phyloP scores from a whole-genome alignment of 2,329 filamentous ascomycete species.

The Drechmeria coniospora region DNA sequence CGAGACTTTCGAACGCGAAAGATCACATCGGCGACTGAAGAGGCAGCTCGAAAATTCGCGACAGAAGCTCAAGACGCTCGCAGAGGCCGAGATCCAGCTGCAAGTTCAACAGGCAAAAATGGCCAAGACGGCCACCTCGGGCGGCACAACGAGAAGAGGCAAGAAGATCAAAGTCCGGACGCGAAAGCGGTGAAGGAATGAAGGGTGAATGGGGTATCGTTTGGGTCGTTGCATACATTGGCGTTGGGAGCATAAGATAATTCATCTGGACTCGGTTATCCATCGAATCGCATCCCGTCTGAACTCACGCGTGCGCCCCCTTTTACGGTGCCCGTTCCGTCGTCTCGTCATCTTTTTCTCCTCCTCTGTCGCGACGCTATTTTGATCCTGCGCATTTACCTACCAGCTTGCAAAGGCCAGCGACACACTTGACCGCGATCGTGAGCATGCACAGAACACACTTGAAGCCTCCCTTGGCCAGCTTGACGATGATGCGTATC shows the following conservation, averaged over 20 bases:
- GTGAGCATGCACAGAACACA: conserved; percentile 42
- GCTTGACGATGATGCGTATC: conserved; percentile 31
- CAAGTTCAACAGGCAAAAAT: conserved; percentile 46
- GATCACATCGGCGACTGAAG: conserved; percentile 28
- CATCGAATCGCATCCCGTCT: too few species aligned
- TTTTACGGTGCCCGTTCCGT: not conserved
- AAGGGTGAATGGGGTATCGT: not conserved
- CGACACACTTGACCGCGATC: conserved; percentile 36
- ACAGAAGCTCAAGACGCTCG: conserved; percentile 38
- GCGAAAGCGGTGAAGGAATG: conserved; percentile 36
- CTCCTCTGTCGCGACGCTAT: too few species aligned
- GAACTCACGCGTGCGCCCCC: too few species aligned
- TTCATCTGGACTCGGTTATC: conserved; percentile 8
- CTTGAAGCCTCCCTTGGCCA: conserved; percentile 39
- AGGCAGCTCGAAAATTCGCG: conserved; percentile 33
- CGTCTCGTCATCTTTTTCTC: too few species aligned
- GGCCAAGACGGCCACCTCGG: conserved; percentile 48
- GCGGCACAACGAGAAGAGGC: conserved; percentile 42
- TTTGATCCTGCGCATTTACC: conserved; percentile 34
- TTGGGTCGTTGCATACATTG: too few species aligned
- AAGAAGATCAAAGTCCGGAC: conserved; percentile 47
- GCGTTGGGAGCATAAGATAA: too few species aligned
- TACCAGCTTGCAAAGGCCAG: conserved; percentile 32
- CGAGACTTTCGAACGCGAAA: conserved; percentile 23
- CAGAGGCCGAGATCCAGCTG: conserved; percentile 39